Base-by-base conservation (phyloP, 208 protist genomes). In the Polymyxa betae region DNA sequence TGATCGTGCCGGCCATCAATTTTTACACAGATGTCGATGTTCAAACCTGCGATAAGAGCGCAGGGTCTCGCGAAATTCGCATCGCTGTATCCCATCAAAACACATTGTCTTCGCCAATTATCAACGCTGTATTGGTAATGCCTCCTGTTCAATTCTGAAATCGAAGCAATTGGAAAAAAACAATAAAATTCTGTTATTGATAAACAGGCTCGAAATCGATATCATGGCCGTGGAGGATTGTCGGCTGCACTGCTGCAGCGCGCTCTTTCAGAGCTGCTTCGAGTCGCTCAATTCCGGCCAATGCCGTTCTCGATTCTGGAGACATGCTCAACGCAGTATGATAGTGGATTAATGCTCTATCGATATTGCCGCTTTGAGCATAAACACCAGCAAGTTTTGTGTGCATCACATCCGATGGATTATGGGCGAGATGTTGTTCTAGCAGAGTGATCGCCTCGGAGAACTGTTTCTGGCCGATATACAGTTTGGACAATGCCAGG, bases 351-450 rank as follows among this genome's bases (percentile, higher is more conserved):
- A 82, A n/a, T 5, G 72, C 72, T 5, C 40, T 5, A 43, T 43
- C 40, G n/a, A 82, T 43, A 35, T 82, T 82, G 72, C 72, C 72
- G n/a, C 72, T 82, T 35, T 45, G 72, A 35, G 72, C 72, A 82
- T 82, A 82, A 43, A 43, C 72, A 20, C 40, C 40, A 20, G 72
- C 72, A 35, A 82, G 72, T 43, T 82, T 82, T 43, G 72, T 82
- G 72, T 82, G 72, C 72, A 82, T 82, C 5, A 43, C 72, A n/a
- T 82, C 72, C 5, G 72, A 38, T 43, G 72, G 72, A 82, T 82
- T 5, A 35, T 82, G 72, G 12, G 72, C 72, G 35, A 82, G 72
- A 43, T 82, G 72, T n/a, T 82, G n/a, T n/a, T 82, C 72, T 35
- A 82, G n/a, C 72, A 82, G n/a, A 35, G 72, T 35, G n/a, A 82